Evolutionary conservation across 2,329 filamentous ascomycete genomes (phyloP), one percentile per base, ranked within the genome.

Genomic region (Daldinia sp.): DNA sequence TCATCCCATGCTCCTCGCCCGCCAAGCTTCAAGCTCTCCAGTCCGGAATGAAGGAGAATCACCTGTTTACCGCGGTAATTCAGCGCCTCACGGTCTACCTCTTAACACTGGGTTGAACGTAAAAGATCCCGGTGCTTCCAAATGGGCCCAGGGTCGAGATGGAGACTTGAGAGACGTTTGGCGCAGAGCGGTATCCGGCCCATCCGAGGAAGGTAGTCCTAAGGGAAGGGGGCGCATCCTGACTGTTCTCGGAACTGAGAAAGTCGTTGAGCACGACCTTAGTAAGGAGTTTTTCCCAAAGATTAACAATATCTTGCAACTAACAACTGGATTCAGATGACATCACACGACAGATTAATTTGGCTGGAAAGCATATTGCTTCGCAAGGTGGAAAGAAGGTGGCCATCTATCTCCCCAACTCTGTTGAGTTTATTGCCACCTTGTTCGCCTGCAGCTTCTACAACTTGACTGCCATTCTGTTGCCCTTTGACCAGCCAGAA

Each of bases 151-250:
- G 58, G 94, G 94, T 49, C 88, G 91, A 58, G 89, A 96, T 76
- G 95, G 95, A 43, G 94, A 99, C 72, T 81, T 99, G 68, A 86
- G 94, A 56, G 94, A 99, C 77, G 83, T 99, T 58, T 99, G 95
- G 95, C 87, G 89, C 66, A 85, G 86, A 72, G 90, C 88, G 39
- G 82, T 89, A 8, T 82, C 82, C 57, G 92, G 92, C 50, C 80
- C 85, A 7, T 78, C 85, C 13, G 85, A 88, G 58, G 86, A 88
- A 32, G 85, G 89, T 45, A 89, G 88, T 25, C 80, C 84, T 37
- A 81, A 83, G 1, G 85, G 85, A 37, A 88, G 87, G 67, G 91
- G 91, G 62, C 88, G 87, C 71, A 84, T 97, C 63, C 81, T 92
- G 75, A 96, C 92, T 1, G 89, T 96, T 23, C 81, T 92, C 57